Evolutionary conservation across 176 grass and related monocot genomes (phyloP).

Genomic region (Bolboschoenus planiculmis): DNA sequence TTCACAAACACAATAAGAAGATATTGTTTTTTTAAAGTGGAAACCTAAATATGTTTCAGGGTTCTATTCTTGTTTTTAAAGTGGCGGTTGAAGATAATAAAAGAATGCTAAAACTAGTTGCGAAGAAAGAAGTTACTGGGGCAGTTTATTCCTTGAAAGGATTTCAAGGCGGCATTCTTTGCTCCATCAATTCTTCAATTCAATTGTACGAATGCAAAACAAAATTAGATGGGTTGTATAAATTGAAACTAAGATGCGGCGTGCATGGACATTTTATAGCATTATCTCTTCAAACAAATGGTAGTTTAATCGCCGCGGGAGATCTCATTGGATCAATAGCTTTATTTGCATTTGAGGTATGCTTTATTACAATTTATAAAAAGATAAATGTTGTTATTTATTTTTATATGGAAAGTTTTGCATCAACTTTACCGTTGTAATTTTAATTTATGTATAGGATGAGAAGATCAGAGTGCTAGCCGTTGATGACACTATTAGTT

Average conservation of each 20-base stretch:
- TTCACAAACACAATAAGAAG: neutral
- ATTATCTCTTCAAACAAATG: neutral
- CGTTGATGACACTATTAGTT: too few species aligned
- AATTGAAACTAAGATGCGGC: neutral
- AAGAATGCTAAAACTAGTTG: neutral
- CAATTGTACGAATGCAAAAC: neutral
- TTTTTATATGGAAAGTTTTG: too few species aligned
- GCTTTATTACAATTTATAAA: too few species aligned
- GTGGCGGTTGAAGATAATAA: neutral
- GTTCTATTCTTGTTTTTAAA: neutral
- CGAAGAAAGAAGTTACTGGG: neutral
- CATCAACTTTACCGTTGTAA: too few species aligned
- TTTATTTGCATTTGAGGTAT: neutral
- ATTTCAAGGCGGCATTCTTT: neutral
- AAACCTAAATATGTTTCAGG: too few species aligned
- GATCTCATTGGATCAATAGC: neutral
- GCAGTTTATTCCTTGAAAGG: neutral
- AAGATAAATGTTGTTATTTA: too few species aligned
- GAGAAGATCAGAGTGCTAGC: too few species aligned
- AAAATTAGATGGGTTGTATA: neutral
- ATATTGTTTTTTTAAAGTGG: neutral
- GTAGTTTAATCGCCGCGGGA: neutral
- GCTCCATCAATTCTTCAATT: neutral
- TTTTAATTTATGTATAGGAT: too few species aligned
- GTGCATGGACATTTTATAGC: neutral